Evolutionary conservation across 2,329 filamentous ascomycete genomes (phyloP).

Genomic region (Scolecobasidium constrictum): DNA sequence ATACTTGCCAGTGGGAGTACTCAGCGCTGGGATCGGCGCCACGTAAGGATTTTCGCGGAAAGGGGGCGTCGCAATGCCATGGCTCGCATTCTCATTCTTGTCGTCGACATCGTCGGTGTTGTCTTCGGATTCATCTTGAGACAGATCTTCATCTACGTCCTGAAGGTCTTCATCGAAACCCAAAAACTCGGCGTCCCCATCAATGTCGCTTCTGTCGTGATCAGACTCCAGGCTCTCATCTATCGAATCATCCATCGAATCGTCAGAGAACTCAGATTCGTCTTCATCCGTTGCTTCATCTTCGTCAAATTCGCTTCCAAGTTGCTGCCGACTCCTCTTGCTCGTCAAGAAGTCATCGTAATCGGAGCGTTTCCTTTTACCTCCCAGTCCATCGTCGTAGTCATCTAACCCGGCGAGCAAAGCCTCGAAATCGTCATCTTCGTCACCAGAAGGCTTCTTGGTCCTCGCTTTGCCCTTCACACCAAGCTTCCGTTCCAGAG

Average conservation of each 20-base stretch:
- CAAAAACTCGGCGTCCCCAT: constrained; percentile 22
- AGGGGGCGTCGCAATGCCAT: constrained; percentile 18
- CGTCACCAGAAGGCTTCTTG: constrained; percentile 58
- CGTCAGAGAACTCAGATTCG: constrained; percentile 17
- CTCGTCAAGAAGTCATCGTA: constrained; percentile 48
- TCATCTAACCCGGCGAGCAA: constrained; percentile 58
- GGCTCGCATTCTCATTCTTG: constrained; percentile 19
- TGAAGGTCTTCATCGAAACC: constrained; percentile 21
- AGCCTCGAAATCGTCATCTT: constrained; percentile 73
- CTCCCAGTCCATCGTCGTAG: constrained; percentile 32
- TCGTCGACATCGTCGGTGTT: constrained; percentile 17
- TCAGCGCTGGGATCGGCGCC: constrained; percentile 46
- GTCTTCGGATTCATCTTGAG: constrained; percentile 19
- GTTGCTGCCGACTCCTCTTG: constrained; percentile 32
- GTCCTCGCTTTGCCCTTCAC: constrained; percentile 71
- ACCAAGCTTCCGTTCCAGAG: constrained; percentile 78
- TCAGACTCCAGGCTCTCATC: constrained; percentile 20
- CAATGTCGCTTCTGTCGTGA: constrained; percentile 14
- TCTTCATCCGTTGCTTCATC: constrained; percentile 20
- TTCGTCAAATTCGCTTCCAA: constrained; percentile 14
- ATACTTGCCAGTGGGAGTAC: constrained; percentile 56
- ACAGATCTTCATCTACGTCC: constrained; percentile 15
- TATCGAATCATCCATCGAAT: constrained; percentile 14
- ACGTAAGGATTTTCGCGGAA: constrained; percentile 80
- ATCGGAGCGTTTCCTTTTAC: constrained; percentile 48